Base-by-base conservation (phyloP, 1,284 basidiomycete species). In the Polyporus tsugae region DNA sequence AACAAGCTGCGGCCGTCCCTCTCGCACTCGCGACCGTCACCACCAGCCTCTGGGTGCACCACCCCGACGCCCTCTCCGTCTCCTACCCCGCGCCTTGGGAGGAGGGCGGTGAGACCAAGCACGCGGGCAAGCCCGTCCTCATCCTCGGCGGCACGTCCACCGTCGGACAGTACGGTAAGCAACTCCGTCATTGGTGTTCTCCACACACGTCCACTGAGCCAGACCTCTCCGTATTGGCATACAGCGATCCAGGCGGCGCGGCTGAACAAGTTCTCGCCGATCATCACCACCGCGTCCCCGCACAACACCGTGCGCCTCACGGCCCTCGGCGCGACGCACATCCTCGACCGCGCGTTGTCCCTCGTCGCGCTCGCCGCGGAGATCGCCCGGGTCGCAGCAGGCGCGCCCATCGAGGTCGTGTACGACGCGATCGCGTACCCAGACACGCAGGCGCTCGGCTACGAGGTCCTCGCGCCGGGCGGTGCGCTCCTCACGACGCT, bases 141-240 rank as follows among this genome's bases (percentile, higher is more conserved):
- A 70, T 83, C 46, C 72, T 82, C 68, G 80, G 80, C 17, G 82
- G 81, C 29, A 68, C 80, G 9, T 74, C 75, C 2, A 75, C 76
- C 19, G 79, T 82, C 22, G 81, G 81, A 2, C 75, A 79, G 67
- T 77, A 70, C 67, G 79, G 82, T 85, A 5, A 81, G 84, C 17
- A 78, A 78, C 79, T 36, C 44, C 60, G 63, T 29, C 29, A 29
- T 29, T 29, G 1, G 29, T 29, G 29, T 29, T 29, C 29, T 29
- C 29, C 29, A 29, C 29, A 29, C 29, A 29, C 29, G 29, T 29
- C 29, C 29, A 2, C 29, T 29, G 29, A 29, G 29, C 1, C 29
- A 29, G 29, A 29, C 1, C 29, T 29, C 29, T 29, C 29, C 29
- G 29, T 29, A 29, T 29, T 29, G 29, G 19, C 39, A 4, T 9